A percentile compares a stretch with the other conserved stretches of the same genome.
Conservation (phyloP, 2,329 filamentous ascomycete species). For the Cercospora sp. region DNA sequence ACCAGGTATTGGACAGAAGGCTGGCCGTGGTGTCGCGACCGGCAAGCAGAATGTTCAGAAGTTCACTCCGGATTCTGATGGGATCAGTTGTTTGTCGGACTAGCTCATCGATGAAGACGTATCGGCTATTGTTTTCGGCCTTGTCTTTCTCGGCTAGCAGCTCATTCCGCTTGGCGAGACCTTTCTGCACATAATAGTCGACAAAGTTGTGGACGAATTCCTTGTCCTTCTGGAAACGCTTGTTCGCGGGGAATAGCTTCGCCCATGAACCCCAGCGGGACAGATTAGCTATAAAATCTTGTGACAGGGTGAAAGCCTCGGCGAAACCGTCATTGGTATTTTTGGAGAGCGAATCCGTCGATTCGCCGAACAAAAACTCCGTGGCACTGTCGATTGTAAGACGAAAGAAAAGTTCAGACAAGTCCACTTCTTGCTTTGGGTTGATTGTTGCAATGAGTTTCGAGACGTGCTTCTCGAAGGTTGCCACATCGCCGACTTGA, state of each 20-base stretch:
- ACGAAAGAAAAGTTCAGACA: constrained; percentile 64
- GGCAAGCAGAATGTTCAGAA: constrained; percentile 55
- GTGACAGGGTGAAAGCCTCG: constrained; percentile 36
- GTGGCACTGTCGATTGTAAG: constrained; percentile 68
- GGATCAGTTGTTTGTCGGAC: constrained; percentile 50
- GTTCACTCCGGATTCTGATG: constrained; percentile 50
- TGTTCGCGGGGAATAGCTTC: constrained; percentile 30
- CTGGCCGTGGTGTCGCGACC: constrained; percentile 57
- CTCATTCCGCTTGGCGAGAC: constrained; percentile 39
- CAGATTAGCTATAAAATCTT: constrained; percentile 34
- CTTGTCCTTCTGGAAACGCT: constrained; percentile 44
- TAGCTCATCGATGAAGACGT: constrained; percentile 54
- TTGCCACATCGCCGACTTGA: constrained; percentile 55
- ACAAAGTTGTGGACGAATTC: constrained; percentile 49
- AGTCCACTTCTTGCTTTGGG: constrained; percentile 55
- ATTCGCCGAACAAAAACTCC: constrained; percentile 65
- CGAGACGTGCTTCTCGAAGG: constrained; percentile 61
- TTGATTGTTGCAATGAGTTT: constrained; percentile 62
- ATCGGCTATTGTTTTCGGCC: constrained; percentile 40
- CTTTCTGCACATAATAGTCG: constrained; percentile 51
- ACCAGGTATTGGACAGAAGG: constrained; percentile 51
- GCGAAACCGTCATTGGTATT: constrained; percentile 36
- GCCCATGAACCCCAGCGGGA: constrained; percentile 31
- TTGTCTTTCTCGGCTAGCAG: constrained; percentile 37
- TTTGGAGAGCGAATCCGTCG: constrained; percentile 34